These are phyloP conservation scores for Thraustochytrium sp. DNA, from an alignment of 352 stramenopile genomes.

Conservation along the genomic window DNA sequence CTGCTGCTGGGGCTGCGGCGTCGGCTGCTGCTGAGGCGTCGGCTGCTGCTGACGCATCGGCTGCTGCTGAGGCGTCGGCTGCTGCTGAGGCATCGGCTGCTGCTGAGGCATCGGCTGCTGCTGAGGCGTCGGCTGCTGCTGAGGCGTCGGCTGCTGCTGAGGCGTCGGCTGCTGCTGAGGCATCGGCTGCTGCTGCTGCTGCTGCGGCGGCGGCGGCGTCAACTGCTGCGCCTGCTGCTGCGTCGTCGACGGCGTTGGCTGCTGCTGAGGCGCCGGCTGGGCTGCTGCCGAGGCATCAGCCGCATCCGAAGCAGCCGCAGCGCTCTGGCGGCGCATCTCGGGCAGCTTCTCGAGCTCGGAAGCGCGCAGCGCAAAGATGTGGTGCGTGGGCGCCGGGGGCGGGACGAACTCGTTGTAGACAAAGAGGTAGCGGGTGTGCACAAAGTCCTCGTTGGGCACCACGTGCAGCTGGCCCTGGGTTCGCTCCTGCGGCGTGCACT, in stretches of 20 bases:
- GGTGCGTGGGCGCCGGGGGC: slow-evolving; percentile 21
- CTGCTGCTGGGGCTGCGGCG: neutral
- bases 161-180: neutral
- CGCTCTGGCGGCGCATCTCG: neutral
- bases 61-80: neutral
- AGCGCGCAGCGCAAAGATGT: slow-evolving; percentile 31
- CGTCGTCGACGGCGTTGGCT: neutral
- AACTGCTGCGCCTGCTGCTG: neutral
- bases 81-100: neutral
- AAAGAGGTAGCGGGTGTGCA: slow-evolving; percentile 37
- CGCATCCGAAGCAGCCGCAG: neutral
- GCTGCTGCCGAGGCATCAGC: neutral
- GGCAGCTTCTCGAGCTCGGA: slow-evolving; percentile 16
- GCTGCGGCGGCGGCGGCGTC: neutral
- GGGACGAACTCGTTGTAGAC: slow-evolving; percentile 30
- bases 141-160: neutral
- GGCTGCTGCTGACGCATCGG: neutral
- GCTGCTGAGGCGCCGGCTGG: neutral
- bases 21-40: neutral
- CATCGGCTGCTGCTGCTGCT: neutral
- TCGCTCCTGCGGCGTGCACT: slow-evolving; percentile 35
- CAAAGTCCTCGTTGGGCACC: slow-evolving; percentile 22
- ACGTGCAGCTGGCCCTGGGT: slow-evolving; percentile 37
- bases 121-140: neutral
- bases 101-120: neutral